Evolutionary conservation across 1,284 basidiomycete genomes (phyloP), one percentile per base, ranked within the genome.

Genomic region (Cutaneotrichosporon curvatum): DNA sequence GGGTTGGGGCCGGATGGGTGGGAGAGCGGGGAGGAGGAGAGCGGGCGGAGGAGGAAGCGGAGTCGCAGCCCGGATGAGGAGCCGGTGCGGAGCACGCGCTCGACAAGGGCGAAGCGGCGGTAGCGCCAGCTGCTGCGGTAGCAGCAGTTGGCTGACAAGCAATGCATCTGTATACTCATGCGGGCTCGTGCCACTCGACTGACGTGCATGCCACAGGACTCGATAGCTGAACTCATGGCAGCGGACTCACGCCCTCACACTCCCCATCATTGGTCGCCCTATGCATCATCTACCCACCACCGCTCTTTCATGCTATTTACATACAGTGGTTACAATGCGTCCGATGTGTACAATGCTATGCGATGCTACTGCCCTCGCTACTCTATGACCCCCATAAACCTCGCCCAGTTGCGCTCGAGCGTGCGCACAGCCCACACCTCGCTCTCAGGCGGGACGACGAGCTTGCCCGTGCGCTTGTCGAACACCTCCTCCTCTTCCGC

Each of bases 371-470:
- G 7, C 8, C 25, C 12, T 28, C 25, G 12, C 12, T 44, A 37
- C 8, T 44, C 35, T 2, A 44, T 15, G 9, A 37, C 4, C 5
- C 59, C 46, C 56, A 71, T 65, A 56, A 73, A 75, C 31, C 63
- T 51, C 25, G 54, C 51, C 69, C 69, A 74, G 49, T 74, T 75
- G n/a, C 54, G 37, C 52, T 73, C 67, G 9, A 74, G 47, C 6
- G 47, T 59, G 22, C 51, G 43, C 8, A 72, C 65, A 1, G 62
- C 54, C 64, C 64, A 63, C 3, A 48, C 53, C 46, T 44, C 55
- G 34, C 34, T 37, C 18, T 44, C 48, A 3, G 33, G 43, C 9
- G 34, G 16, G n/a, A 49, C 37, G 1, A 28, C 25, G 25, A 28
- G 25, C 38, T 22, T 15, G 45, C 19, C 11, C 46, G 37, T 4